A percentile compares a stretch with the other conserved stretches of the same genome.
These are phyloP conservation scores for Sclerotinia borealis DNA, from an alignment of 2,329 filamentous ascomycete species.

Conservation along the genomic window DNA sequence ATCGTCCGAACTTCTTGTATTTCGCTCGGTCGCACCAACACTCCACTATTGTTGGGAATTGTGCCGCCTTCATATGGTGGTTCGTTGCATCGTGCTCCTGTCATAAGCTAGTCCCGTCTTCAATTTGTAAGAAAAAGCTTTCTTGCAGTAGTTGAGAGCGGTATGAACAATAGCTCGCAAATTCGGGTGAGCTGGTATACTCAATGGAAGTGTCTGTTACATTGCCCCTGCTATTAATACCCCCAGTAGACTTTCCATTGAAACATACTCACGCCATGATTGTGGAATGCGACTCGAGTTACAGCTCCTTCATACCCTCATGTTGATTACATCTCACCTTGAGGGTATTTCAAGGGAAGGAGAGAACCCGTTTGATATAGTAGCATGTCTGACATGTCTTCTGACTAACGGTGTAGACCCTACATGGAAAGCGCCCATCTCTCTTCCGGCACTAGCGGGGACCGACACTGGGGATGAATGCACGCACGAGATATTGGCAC, in stretches of 20 bases:
- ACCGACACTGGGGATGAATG: constrained; percentile 11
- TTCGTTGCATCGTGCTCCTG: no score
- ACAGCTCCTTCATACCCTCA: not conserved
- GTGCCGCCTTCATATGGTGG: no score
- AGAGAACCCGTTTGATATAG: not conserved
- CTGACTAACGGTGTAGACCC: not conserved
- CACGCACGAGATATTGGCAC: constrained; percentile 27
- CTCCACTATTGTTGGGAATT: no score
- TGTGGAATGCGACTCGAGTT: not conserved
- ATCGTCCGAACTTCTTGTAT: no score
- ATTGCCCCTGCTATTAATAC: not conserved
- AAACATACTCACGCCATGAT: not conserved
- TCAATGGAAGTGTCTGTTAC: no score
- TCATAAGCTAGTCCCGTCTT: no score
- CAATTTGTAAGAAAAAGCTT: no score
- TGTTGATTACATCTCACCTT: not conserved
- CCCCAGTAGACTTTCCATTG: not conserved
- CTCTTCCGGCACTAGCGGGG: not conserved
- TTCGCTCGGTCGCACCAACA: no score
- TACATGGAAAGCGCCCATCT: not conserved
- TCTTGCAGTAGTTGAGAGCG: no score
- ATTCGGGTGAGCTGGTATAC: no score
- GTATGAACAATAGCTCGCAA: no score
- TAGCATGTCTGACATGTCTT: not conserved
- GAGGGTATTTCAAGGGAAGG: not conserved